Evolutionary conservation across 2,329 filamentous ascomycete species (phyloP), one percentile per base, ranked within the genome.

Genomic region (Tolypocladium tundrense): DNA sequence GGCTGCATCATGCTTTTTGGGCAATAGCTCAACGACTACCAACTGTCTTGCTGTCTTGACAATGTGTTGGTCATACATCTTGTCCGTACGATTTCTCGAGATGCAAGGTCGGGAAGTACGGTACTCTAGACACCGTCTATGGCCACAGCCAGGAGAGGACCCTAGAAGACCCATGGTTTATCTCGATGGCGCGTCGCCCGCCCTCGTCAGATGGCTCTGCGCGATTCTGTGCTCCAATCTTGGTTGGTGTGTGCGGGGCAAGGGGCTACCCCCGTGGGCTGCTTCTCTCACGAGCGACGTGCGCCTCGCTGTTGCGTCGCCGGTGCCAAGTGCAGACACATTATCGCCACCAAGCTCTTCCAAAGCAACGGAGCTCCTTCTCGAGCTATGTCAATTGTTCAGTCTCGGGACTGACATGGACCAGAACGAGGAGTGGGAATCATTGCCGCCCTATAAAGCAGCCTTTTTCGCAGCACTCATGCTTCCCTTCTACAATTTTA

Each of bases 21-120:
- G 35, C 35, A 13, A 13, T 37, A 37, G 3, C 35, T 13, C 35
- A 13, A 37, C 11, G 11, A 37, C 35, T 13, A 37, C 35, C 35
- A 3, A 41, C 35, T 24, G 48, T 13, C 37, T 52, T 35, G 55
- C 45, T 13, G 19, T 59, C 11, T 21, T 57, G 39, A 57, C 54
- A 16, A 14, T 59, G 31, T 48, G 54, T 33, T 59, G 58, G 58
- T 57, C 54, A 2, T 59, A 59, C 7, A 53, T 59, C 2, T n/a
- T 59, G 4, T 59, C 58, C 11, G 54, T 48, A 2, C 45, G 54
- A 24, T 27, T 57, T n/a, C 45, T 53, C 24, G 58, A 59, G 41
- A 45, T 59, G 48, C 55, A 59, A 14, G 35, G 35, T 37, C 35
- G 35, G 14, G 35, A 37, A 14, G 35, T 37, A 11, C 35, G 11